Evolutionary conservation across 108 stramenopile species (phyloP).

Genomic region (Craspedostauros australis): DNA sequence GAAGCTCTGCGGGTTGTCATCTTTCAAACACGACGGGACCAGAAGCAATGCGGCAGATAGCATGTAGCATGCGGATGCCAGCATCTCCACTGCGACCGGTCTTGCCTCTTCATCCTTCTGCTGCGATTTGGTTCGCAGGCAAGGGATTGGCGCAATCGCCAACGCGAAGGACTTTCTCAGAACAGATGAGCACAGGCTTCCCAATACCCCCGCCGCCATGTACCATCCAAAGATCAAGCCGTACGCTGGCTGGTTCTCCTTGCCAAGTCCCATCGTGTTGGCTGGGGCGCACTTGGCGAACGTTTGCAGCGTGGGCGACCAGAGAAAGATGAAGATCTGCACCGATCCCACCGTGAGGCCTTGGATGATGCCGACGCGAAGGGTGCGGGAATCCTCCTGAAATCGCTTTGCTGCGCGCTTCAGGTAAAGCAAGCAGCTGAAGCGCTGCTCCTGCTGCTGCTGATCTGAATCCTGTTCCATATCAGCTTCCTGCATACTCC

Average conservation of each 20-base stretch:
- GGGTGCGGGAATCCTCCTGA: conserved; percentile 29
- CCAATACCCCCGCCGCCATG: conserved; percentile 73
- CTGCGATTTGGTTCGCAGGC: conserved; percentile 16
- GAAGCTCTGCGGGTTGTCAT: conserved; percentile 23
- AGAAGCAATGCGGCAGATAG: conserved; percentile 35
- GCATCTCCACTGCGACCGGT: conserved; percentile 52
- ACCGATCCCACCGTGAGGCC: conserved; percentile 65
- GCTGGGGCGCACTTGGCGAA: conserved; percentile 18
- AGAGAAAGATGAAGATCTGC: conserved; percentile 74
- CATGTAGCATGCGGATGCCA: conserved; percentile 40
- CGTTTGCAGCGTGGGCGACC: conserved; percentile 57
- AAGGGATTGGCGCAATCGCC: conserved; percentile 24
- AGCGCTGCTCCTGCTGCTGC: no score
- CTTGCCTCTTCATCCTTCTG: no score
- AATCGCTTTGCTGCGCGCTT: conserved; percentile 27
- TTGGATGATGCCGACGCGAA: conserved; percentile 58
- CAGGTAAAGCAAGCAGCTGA: conserved; percentile 11
- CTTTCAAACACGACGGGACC: conserved; percentile 25
- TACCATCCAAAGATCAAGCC: conserved; percentile 76
- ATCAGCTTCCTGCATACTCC: conserved; percentile 9
- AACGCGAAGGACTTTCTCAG: conserved; percentile 22
- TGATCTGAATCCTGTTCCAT: not conserved
- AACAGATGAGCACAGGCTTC: conserved; percentile 44
- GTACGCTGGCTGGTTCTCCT: conserved; percentile 43
- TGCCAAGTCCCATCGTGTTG: conserved; percentile 31